Base-by-base conservation (phyloP, 2,329 filamentous ascomycete genomes). In the Fusarium sororula region DNA sequence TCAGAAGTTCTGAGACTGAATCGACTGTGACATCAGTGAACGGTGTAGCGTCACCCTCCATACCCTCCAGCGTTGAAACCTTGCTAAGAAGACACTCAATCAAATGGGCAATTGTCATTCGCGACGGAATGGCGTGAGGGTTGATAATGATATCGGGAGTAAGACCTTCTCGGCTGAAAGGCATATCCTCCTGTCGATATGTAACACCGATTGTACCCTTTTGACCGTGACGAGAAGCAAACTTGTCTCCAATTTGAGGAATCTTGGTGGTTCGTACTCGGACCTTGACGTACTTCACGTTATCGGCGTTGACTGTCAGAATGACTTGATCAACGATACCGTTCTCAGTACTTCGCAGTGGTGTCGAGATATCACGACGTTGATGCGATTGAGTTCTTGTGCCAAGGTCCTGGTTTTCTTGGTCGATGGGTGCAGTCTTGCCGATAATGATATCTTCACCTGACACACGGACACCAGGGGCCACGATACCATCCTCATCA, bases 51-150 rank as follows among this genome's bases (percentile, higher is more conserved):
- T 99, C 97, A 78, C 96, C 97, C 85, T 99, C 96, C 83, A 95
- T 94, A 48, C 96, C 97, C 83, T 95, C 94, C 28, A 99, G 88
- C 6, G 96, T 94, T 3, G 95, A 94, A 41, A 99, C 96, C 83
- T 99, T 99, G 82, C 94, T 97, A 64, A 99, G 90, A 77, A 98
- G 89, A 89, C 96, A 99, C 87, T 99, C 96, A 82, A 99, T 97
- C 90, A 99, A 95, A 88, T 99, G 96, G 79, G 96, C 96, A 91
- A 99, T 99, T 6, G 97, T 99, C 96, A 99, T 99, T 90, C 96
- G 96, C 63, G 96, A 99, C 0, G 96, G 96, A 89, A 99, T 99
- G 81, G 96, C 97, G 88, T 99, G 96, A 3, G 96, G 96, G 84
- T 99, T 99, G 88, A 99, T 98, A 83, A 99, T 98, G 73, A 99